Evolutionary conservation across 2,329 filamentous ascomycete genomes (phyloP).

Genomic region (Diatrype stigma): DNA sequence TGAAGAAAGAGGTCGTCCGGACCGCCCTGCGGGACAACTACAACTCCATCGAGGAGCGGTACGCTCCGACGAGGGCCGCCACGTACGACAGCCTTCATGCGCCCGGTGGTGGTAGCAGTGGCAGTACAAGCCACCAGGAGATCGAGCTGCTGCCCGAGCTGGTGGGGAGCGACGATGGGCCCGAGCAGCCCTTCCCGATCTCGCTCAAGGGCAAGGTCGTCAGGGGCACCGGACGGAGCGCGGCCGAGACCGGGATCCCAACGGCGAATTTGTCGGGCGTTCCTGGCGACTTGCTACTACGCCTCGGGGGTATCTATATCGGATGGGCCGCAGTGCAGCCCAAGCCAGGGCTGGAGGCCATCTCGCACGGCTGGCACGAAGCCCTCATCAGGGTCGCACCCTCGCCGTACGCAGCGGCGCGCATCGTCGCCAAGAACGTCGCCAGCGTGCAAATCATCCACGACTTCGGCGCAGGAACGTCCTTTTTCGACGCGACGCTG

Average conservation of each 20-base stretch:
- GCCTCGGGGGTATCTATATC: conserved; percentile 59
- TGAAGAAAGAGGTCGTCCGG: conserved; percentile 36
- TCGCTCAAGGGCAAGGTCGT: conserved; percentile 46
- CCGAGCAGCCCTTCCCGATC: conserved; percentile 49
- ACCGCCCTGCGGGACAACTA: conserved; percentile 28
- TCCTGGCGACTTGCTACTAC: conserved; percentile 47
- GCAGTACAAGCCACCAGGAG: conserved; percentile 12
- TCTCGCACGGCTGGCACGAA: conserved; percentile 51
- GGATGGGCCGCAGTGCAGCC: conserved; percentile 54
- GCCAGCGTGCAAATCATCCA: conserved; percentile 52
- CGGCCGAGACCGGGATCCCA: conserved; percentile 40
- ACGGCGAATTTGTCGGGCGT: conserved; percentile 52
- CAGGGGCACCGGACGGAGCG: conserved; percentile 38
- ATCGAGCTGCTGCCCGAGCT: conserved; percentile 32
- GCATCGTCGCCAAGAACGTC: conserved; percentile 45
- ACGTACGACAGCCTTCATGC: conserved; percentile 33
- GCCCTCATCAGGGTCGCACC: conserved; percentile 55
- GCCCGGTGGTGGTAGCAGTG: background rate
- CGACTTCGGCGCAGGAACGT: conserved; percentile 41
- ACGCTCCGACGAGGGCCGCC: conserved; percentile 27
- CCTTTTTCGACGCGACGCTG: conserved; percentile 43
- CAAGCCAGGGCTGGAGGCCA: conserved; percentile 25
- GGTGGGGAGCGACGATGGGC: conserved; percentile 47
- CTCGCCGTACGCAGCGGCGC: conserved; percentile 40
- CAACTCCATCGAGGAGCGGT: conserved; percentile 31